A percentile compares a stretch with the other conserved stretches of the same genome.
These are phyloP conservation scores for Ophiosphaerella korrae DNA, from an alignment of 2,329 filamentous ascomycete species.

Conservation along the genomic window DNA sequence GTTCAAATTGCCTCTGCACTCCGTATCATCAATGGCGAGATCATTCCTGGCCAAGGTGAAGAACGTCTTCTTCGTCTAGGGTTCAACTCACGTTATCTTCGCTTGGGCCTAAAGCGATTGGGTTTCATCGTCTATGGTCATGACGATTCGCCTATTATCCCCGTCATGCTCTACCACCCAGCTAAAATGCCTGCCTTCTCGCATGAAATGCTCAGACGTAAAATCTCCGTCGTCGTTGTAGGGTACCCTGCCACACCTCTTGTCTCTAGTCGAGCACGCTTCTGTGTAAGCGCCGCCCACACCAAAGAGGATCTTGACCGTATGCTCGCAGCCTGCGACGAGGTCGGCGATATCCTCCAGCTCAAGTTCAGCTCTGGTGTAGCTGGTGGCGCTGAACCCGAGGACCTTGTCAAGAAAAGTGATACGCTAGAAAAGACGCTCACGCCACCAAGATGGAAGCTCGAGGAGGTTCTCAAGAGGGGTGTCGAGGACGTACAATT, in stretches of 20 bases:
- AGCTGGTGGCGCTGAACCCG: slow-evolving; percentile 80
- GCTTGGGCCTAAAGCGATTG: slow-evolving; percentile 92
- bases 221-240: slow-evolving; percentile 96
- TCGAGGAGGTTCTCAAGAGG: slow-evolving; percentile 74
- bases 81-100: slow-evolving; percentile 98
- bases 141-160: slow-evolving; percentile 97
- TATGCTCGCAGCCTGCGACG: slow-evolving; percentile 84
- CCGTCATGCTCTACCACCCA: slow-evolving; percentile 93
- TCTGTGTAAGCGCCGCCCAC: slow-evolving; percentile 94
- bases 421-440: slow-evolving; percentile 55
- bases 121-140: slow-evolving; percentile 97
- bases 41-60: slow-evolving; percentile 88
- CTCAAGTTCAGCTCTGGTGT: slow-evolving; percentile 97
- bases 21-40: slow-evolving; percentile 85
- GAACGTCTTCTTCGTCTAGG: slow-evolving; percentile 94
- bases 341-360: slow-evolving; percentile 89
- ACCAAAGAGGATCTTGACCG: slow-evolving; percentile 98
- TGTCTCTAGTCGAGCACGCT: slow-evolving; percentile 90
- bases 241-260: slow-evolving; percentile 96
- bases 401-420: slow-evolving; percentile 72
- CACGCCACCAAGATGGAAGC: slow-evolving; percentile 75
- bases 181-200: slow-evolving; percentile 98
- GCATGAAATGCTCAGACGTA: slow-evolving; percentile 96
- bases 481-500: slow-evolving; percentile 78
- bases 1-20: slow-evolving; percentile 89